Base-by-base conservation (phyloP, 129 eudicot species). In the Cynara cardunculus region DNA sequence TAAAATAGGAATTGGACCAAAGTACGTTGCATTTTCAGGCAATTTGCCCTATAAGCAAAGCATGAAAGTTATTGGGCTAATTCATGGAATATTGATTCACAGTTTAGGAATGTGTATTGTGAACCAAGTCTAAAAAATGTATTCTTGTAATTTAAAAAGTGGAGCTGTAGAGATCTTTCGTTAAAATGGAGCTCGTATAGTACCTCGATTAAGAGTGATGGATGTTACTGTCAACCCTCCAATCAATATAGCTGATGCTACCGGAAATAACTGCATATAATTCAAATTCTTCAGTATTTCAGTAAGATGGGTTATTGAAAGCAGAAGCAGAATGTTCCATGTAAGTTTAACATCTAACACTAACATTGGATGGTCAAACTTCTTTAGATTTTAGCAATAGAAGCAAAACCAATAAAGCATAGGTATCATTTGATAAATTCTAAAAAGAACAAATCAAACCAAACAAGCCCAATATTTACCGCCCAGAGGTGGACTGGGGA, bases 201-300 rank as follows among this genome's bases (percentile, higher is more conserved):
- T 85, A 95, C 99, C 97, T 78, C 91, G 97, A 80, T 92, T 95
- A 72, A 92, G 82, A 65, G 99, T 87, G 37, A 95, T 85, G 56
- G 97, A 89, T 61, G 99, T 92, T 21, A 89, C 88, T 0, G 99
- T 95, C 87, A 95, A 88, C 75, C 99, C 94, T 69, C 99, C 99
- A 59, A 95, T 87, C 74, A 95, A 75, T 77, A 95, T 69, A 73
- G 94, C 99, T 6, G 99, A 95, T 78, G 99, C 99, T 66, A 92
- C 97, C 0, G 99, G 99, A 25, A 95, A 88, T 78, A 89, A 90
- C 99, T 95, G 95, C 88, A 83, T 31, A 44, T 35, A 56, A 72
- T 82, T 69, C 65, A 73, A 66, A 49, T 9, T 79, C 31, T 14
- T 46, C 32, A 35, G 32, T 25, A 69, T 32, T 77, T 80, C 25